Base-by-base conservation (phyloP, 2,329 filamentous ascomycete genomes). In the Fulvia fulva region DNA sequence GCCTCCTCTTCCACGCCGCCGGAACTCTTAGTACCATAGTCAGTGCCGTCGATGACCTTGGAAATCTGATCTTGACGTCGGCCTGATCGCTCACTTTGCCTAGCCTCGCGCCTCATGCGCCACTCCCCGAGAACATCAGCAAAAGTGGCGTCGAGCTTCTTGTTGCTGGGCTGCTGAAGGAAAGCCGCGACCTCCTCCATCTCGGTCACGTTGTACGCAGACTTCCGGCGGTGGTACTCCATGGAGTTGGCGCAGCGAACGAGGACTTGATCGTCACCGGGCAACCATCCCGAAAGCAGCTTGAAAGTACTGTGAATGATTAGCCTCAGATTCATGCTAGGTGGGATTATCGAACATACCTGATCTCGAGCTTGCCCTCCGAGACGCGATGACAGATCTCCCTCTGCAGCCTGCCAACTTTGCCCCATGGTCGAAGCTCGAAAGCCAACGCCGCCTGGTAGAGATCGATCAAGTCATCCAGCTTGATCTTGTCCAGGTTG, bases 231-330 rank as follows among this genome's bases (percentile, higher is more conserved):
- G 26, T 45, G 30, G n/a, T 59, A 25, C n/a, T 55, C 34, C 8
- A 56, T 30, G 2, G 60, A 54, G 22, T 64, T 66, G 44, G 65
- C 59, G 41, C 57, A 46, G 55, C 64, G 59, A 19, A 32, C 58
- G 45, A 66, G n/a, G n/a, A 60, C 28, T 1, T 52, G n/a, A n/a
- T 65, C 55, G 2, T 51, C 49, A 16, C 55, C 19, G 1, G 63
- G 64, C 5, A 66, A 28, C 53, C 46, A 61, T 25, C 58, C 26
- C 37, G 51, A 16, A 3, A 41, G 37, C 7, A 14, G 37, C 37
- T 41, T 41, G 37, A 41, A 41, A n/a, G 37, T 19, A n/a, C 37
- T 41, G 19, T n/a, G 14, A 7, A 41, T 19, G n/a, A n/a, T 41
- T 8, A n/a, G 37, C 37, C 14, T 16, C 16, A 5, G 1, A 1